Evolutionary conservation across 306 rosid species (phyloP).

Genomic region (Ormosia emarginata): DNA sequence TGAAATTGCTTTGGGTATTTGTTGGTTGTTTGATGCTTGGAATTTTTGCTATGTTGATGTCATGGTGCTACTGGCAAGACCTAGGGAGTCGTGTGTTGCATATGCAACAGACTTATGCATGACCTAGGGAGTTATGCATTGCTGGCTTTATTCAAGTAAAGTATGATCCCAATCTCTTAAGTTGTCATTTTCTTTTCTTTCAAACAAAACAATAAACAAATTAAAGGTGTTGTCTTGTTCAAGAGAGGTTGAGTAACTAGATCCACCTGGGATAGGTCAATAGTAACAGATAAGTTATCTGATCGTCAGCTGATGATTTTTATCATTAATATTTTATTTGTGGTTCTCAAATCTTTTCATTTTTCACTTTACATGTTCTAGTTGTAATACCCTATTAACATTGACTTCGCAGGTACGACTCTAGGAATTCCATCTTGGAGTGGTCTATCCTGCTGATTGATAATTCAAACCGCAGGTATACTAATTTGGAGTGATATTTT

Average conservation of each 20-base stretch:
- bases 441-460: constrained; percentile 91
- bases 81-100: too few relatives aligned
- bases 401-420: constrained; percentile 62
- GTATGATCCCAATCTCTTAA: too few relatives aligned
- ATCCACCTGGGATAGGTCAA: not conserved
- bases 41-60: too few relatives aligned
- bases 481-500: not conserved
- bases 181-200: too few relatives aligned
- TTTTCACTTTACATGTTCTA: not conserved
- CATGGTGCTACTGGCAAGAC: too few relatives aligned
- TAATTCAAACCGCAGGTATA: constrained; percentile 87
- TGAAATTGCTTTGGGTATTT: too few relatives aligned
- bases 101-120: too few relatives aligned
- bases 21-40: too few relatives aligned
- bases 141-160: too few relatives aligned
- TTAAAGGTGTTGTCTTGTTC: not conserved
- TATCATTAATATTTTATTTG: not conserved
- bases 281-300: not conserved
- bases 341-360: not conserved
- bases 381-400: not conserved
- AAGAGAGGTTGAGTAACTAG: not conserved
- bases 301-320: not conserved
- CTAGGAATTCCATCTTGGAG: constrained; percentile 82
- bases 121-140: too few relatives aligned
- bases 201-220: not conserved